Evolutionary conservation across 352 stramenopile genomes (phyloP).

Genomic region (Phytophthora pseudosyringae): DNA sequence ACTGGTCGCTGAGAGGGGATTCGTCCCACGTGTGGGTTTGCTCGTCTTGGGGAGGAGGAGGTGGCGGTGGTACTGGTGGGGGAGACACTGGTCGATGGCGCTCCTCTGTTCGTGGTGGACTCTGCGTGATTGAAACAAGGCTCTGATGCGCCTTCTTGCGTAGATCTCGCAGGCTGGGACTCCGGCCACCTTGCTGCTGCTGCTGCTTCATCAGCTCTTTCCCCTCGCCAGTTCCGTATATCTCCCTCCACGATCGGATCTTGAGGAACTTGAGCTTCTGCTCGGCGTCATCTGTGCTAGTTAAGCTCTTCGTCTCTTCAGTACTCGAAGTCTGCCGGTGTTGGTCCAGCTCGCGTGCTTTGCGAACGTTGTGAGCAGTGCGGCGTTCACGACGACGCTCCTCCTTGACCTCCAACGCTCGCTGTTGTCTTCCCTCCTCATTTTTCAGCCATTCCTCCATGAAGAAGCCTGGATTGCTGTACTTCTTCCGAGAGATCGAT

Average conservation of each 20-base stretch:
- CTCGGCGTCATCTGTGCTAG: constrained; percentile 32
- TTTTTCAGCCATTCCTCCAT: constrained; percentile 65
- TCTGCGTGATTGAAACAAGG: constrained; percentile 27
- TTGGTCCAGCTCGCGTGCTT: constrained; percentile 14
- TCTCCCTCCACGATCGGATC: constrained; percentile 68
- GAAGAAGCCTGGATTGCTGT: constrained; percentile 66
- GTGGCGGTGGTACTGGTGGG: constrained; percentile 5
- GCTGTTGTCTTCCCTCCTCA: constrained; percentile 42
- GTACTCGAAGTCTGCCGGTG: constrained; percentile 25
- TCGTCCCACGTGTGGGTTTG: background rate
- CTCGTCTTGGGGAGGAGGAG: constrained; percentile 13
- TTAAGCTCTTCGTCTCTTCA: constrained; percentile 28
- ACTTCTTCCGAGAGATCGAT: constrained; percentile 54
- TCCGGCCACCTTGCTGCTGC: constrained; percentile 17
- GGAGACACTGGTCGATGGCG: constrained; percentile 8
- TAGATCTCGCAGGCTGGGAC: constrained; percentile 30
- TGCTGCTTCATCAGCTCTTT: constrained; percentile 55
- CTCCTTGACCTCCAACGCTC: constrained; percentile 41
- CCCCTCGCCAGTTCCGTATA: constrained; percentile 66
- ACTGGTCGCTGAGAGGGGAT: constrained; percentile 19
- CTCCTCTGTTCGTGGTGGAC: constrained; percentile 12
- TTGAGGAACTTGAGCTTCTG: constrained; percentile 57
- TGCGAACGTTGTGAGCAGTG: constrained; percentile 20
- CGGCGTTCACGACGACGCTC: constrained; percentile 34
- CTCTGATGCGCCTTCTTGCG: constrained; percentile 35